Percentiles rank a stretch among this genome's conserved stretches.
phyloP scores from a whole-genome alignment of 345 rosid species.

The Eucalyptus melliodora region DNA sequence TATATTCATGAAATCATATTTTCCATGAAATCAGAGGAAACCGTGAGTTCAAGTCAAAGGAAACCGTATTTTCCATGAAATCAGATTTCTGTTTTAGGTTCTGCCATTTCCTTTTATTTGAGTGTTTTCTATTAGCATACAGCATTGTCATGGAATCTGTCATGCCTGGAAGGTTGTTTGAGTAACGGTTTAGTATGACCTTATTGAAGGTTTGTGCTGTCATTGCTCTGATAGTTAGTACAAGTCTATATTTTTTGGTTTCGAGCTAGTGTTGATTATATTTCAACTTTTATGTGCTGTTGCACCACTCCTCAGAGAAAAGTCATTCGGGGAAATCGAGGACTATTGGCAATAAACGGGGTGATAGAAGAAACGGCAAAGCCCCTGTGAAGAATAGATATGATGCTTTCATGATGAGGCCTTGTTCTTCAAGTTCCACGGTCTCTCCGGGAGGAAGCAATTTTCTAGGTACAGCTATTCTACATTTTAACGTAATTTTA shows the following conservation, averaged over 20 bases:
- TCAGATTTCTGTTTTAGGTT: not conserved
- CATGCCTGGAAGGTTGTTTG: not conserved
- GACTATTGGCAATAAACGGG: conserved; percentile 42
- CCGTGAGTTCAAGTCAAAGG: not conserved
- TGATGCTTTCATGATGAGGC: conserved; percentile 28
- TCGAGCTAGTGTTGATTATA: not conserved
- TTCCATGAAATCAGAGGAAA: no score
- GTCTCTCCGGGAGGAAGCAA: conserved; percentile 48
- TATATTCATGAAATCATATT: no score
- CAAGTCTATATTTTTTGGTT: not conserved
- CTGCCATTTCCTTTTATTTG: not conserved
- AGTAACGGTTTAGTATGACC: not conserved
- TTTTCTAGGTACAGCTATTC: conserved; percentile 42
- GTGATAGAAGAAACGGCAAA: conserved; percentile 61
- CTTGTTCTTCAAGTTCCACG: conserved; percentile 29
- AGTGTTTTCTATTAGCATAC: not conserved
- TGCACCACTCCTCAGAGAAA: conserved; percentile 28
- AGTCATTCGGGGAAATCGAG: conserved; percentile 39
- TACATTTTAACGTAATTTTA: not conserved
- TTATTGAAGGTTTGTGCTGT: not conserved
- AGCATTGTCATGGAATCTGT: not conserved
- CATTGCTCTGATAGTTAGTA: not conserved
- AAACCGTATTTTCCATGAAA: not conserved
- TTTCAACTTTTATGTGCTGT: not conserved
- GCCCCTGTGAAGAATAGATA: conserved; percentile 30